Percentiles rank a stretch among this genome's conserved stretches.
These are phyloP conservation scores for Calamus simplicifolius DNA, from an alignment of 176 grass and related monocot genomes.

Conservation along the genomic window DNA sequence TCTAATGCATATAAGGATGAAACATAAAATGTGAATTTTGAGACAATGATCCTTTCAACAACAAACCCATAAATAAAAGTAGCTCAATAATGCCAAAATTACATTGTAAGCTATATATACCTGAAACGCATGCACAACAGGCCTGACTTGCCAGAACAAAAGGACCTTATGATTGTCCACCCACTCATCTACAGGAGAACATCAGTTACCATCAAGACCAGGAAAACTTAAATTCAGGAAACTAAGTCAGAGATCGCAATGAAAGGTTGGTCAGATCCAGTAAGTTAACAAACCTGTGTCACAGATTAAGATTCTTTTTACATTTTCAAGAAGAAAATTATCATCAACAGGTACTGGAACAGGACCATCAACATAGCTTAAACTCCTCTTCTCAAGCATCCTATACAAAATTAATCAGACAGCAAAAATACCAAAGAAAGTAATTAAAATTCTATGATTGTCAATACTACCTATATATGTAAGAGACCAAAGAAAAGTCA, in stretches of 20 bases:
- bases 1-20: no score
- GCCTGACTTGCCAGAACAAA: conserved; percentile 98
- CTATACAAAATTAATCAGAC: conserved; percentile 21
- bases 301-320: conserved; percentile 82
- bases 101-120: conserved; percentile 20
- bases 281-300: conserved; percentile 64
- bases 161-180: conserved; percentile 66
- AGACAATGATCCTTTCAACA: no score
- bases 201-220: conserved; percentile 16
- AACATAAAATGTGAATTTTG: no score
- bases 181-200: conserved; percentile 54
- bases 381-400: conserved; percentile 91
- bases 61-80: no score
- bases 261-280: background rate
- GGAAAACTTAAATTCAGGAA: background rate
- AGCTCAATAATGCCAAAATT: no score
- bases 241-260: background rate
- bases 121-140: conserved; percentile 84
- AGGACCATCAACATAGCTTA: conserved; percentile 91
- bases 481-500: no score
- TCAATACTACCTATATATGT: no score
- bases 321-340: conserved; percentile 64
- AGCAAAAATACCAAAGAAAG: background rate
- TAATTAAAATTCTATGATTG: background rate
- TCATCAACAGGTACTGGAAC: conserved; percentile 71